These are phyloP conservation scores for Rhizophagus clarus DNA, from an alignment of 192 early-diverging fungal genomes.

Conservation along the genomic window DNA sequence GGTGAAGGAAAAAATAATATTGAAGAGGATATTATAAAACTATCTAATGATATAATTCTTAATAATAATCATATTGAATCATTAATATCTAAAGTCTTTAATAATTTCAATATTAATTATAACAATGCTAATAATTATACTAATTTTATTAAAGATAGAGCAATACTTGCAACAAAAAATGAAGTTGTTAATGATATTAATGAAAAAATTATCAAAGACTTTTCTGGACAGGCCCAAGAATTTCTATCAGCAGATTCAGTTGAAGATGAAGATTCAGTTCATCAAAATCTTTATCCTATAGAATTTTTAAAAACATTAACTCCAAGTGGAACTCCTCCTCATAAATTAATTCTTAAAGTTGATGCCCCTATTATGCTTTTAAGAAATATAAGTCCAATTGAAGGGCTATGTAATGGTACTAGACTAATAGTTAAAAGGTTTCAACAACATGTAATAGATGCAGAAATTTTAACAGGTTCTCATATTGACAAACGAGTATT, in stretches of 20 bases:
- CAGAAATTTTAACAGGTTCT: conserved; percentile 28
- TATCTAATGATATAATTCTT: too few species aligned
- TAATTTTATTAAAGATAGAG: too few species aligned
- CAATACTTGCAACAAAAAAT: too few species aligned
- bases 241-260: neutral
- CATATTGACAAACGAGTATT: neutral
- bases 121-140: too few species aligned
- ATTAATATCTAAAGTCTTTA: too few species aligned
- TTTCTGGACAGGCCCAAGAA: neutral
- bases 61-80: too few species aligned
- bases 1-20: too few species aligned
- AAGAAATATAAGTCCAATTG: conserved; percentile 3
- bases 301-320: conserved; percentile 33
- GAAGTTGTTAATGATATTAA: neutral
- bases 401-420: conserved; percentile 30
- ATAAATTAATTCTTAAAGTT: conserved; percentile 27
- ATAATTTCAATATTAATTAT: too few species aligned
- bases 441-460: conserved; percentile 8
- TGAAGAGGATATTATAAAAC: too few species aligned
- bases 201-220: neutral
- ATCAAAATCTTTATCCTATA: conserved; percentile 5
- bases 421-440: conserved; percentile 19
- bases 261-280: neutral
- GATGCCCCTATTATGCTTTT: conserved; percentile 28
- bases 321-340: conserved; percentile 15